These are phyloP conservation scores for Colletotrichum cuscutae DNA, from an alignment of 2,329 filamentous ascomycete genomes.

Conservation along the genomic window DNA sequence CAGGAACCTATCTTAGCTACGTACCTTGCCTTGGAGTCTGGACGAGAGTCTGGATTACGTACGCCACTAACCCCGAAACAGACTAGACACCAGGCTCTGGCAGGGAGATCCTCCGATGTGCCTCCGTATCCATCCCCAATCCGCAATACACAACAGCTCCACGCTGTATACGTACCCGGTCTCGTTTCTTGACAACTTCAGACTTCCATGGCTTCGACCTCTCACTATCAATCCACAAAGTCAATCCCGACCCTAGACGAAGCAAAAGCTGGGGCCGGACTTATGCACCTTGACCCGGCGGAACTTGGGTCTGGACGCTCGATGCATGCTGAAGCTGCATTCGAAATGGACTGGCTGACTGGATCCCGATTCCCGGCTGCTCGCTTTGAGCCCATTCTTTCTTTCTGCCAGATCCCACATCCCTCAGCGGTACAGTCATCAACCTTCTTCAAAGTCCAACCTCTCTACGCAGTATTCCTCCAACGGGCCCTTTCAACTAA, in stretches of 20 bases:
- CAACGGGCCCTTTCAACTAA: not conserved
- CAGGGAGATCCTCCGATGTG: conserved; percentile 28
- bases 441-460: not conserved
- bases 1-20: not conserved
- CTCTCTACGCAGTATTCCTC: no score
- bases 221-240: no score
- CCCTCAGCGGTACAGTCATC: no score
- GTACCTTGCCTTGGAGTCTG: not conserved
- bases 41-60: conserved; percentile 1
- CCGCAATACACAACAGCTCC: conserved; percentile 8
- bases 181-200: conserved; percentile 18
- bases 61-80: not conserved
- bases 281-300: not conserved
- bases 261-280: not conserved
- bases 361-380: not conserved
- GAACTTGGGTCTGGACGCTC: not conserved
- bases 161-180: not conserved
- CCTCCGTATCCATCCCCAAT: conserved; percentile 10
- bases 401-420: not conserved
- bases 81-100: not conserved
- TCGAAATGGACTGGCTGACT: not conserved
- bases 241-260: not conserved
- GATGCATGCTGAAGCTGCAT: not conserved
- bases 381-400: not conserved
- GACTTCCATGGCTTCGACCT: not conserved